Base-by-base conservation (phyloP, 129 eudicot species). In the Deinandra increscens region DNA sequence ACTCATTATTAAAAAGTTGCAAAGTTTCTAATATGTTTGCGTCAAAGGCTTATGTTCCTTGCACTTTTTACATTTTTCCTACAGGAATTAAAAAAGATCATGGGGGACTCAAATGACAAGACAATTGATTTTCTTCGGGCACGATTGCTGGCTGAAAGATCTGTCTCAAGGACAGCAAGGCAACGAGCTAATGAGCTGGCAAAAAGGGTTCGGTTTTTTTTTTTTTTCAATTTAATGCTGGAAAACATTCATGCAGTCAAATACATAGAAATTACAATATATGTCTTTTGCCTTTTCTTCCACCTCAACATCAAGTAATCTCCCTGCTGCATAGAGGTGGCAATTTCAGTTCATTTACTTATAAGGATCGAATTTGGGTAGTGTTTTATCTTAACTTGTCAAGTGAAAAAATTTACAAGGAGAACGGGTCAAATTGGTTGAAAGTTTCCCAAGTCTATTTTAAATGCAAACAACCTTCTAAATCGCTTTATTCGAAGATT, bases 71-170 rank as follows among this genome's bases (percentile, higher is more conserved):
- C 63, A 34, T 9, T 13, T 15, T 51, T 78, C 19, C 19, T 74
- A 60, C 66, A 90, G 97, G 82, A 71, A 62, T 42, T 8, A 42
- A 70, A 70, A 58, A 41, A 63, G 29, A 80, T 75, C 70, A 82
- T 84, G 84, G 98, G 82, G 70, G 95, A 88, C 69, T 64, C 87
- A 49, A 74, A 84, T 70, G 78, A 63, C 74, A 89, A 79, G 85
- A 93, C 92, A n/a, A 83, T 93, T 73, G 90, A 89, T 48, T 86
- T 46, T 80, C 98, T 93, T 64, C 86, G 98, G 67, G 98, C 95
- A 55, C 79, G 88, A 19, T 84, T 93, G 69, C 75, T 83, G 61
- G 80, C 96, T 23, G 98, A 93, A 80, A 93, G 98, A 76, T 81
- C 95, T 36, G 91, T 93, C 68, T 89, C 96, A 34, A 86, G 80